Evolutionary conservation across 768 basidiomycete genomes (phyloP).

Genomic region (Tulasnella sp.): DNA sequence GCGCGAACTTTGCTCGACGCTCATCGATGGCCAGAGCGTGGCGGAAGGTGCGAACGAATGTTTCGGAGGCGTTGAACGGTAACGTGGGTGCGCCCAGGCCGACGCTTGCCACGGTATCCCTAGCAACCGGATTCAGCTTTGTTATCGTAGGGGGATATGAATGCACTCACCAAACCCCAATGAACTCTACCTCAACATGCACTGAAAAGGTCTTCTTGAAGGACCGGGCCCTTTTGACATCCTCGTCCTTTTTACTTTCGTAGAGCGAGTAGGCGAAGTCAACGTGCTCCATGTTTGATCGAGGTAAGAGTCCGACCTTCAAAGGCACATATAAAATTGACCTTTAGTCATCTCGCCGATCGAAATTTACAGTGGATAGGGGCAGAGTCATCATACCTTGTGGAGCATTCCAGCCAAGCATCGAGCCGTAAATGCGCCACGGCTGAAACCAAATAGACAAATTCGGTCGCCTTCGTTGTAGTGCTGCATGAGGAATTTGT

Average conservation of each 20-base stretch:
- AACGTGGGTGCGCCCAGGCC: slow-evolving; percentile 32
- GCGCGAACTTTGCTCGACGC: slow-evolving; percentile 29
- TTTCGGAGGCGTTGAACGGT: slow-evolving; percentile 33
- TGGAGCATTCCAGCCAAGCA: slow-evolving; percentile 31
- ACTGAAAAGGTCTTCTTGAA: slow-evolving; percentile 35
- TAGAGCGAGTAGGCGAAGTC: slow-evolving; percentile 23
- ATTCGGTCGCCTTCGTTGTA: slow-evolving; percentile 26
- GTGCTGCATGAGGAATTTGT: slow-evolving; percentile 28
- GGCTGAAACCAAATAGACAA: slow-evolving; percentile 32
- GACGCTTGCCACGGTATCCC: slow-evolving; percentile 34
- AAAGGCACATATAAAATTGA: background rate
- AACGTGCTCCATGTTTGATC: slow-evolving; percentile 19
- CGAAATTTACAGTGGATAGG: too few relatives aligned
- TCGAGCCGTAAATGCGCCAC: slow-evolving; percentile 31
- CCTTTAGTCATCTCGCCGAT: too few relatives aligned
- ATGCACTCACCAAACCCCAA: slow-evolving; percentile 33
- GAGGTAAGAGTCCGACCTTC: slow-evolving; percentile 26
- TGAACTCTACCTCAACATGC: slow-evolving; percentile 33
- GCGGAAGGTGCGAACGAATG: slow-evolving; percentile 33
- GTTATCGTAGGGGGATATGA: too few relatives aligned
- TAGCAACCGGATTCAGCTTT: background rate
- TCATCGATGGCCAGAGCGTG: slow-evolving; percentile 33
- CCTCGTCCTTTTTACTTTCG: background rate
- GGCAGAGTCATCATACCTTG: slow-evolving; percentile 17
- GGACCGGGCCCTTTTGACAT: slow-evolving; percentile 21